phyloP scores from a whole-genome alignment of 176 grass and related monocot genomes.

The Sorghum bicolor region Sorghum_bicolor_NCBIv3 NC_012877.2:17252501-17253000 shows the following conservation, averaged over 20 bases:
- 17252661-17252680: neutral
- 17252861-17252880: neutral
- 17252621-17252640: neutral
- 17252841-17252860: constrained; percentile 16
- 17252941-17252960: neutral
- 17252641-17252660: neutral
- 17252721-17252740: neutral
- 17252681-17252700: neutral
- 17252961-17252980: neutral
- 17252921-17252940: neutral
- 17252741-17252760: neutral
- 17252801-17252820: neutral
- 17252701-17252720: neutral
- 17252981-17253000: neutral
- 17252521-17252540: no score
- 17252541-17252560: no score
- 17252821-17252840: neutral
- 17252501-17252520: no score
- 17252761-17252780: neutral
- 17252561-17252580: no score
- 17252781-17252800: neutral
- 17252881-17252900: constrained; percentile 6
- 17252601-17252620: neutral
- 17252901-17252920: neutral
- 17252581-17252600: no score